A percentile compares a stretch with the other conserved stretches of the same genome.
Conservation (phyloP, 1,284 basidiomycete genomes). For the Inonotus obliquus region DNA sequence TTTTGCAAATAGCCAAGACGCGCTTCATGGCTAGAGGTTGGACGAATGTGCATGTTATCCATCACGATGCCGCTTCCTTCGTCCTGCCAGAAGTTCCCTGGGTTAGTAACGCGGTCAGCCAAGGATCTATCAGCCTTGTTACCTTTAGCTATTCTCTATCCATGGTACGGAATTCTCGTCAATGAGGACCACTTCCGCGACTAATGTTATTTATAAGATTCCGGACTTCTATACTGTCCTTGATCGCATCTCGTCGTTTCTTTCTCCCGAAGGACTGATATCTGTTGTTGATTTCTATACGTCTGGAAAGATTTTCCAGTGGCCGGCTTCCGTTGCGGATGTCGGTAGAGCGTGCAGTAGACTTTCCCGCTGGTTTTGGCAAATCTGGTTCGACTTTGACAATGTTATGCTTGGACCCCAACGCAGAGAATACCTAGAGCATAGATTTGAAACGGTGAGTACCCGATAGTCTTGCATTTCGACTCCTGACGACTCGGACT, state of each 20-base stretch:
- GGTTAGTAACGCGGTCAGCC: slow-evolving; percentile 44
- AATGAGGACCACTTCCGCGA: background rate
- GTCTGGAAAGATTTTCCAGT: slow-evolving; percentile 45
- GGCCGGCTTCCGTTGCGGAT: slow-evolving; percentile 58
- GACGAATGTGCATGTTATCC: slow-evolving; percentile 72
- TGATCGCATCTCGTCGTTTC: slow-evolving; percentile 67
- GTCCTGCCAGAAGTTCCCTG: slow-evolving; percentile 62
- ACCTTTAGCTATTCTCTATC: slow-evolving; percentile 59
- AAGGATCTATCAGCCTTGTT: slow-evolving; percentile 55
- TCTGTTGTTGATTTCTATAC: slow-evolving; percentile 82
- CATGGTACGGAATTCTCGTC: background rate
- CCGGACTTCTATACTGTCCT: slow-evolving; percentile 67
- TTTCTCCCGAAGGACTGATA: slow-evolving; percentile 65
- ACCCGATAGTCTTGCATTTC: background rate
- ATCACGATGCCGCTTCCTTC: slow-evolving; percentile 74
- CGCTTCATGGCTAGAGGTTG: slow-evolving; percentile 68
- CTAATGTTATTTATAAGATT: slow-evolving; percentile 39
- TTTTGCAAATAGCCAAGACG: slow-evolving; percentile 67
- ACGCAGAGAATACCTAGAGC: slow-evolving; percentile 72
- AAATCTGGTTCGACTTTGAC: slow-evolving; percentile 60
- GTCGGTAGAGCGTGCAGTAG: slow-evolving; percentile 67
- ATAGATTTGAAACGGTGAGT: slow-evolving; percentile 69
- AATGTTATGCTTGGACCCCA: slow-evolving; percentile 71
- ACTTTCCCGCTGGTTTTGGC: slow-evolving; percentile 80
- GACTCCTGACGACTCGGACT: background rate